Evolutionary conservation across 805 yeast genomes (phyloP), one percentile per base, ranked within the genome.

Genomic region (Cyberlindnera meyerae): DNA sequence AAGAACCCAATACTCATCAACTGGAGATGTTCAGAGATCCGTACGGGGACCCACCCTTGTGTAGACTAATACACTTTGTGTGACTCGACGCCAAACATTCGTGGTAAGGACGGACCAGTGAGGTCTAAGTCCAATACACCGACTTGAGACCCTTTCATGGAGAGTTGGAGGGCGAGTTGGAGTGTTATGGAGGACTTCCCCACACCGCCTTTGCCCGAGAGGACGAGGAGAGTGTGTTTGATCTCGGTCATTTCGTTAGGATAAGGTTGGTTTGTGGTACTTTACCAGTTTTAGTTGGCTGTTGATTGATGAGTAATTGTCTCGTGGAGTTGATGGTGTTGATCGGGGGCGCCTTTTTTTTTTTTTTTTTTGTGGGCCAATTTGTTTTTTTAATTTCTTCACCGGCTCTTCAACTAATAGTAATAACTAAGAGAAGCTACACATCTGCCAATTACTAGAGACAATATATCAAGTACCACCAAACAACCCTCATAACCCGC

Each of bases 181-280:
- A 96, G 85, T 3, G 98, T 89, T 2, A 93, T 88, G 0, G 97
- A 87, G 11, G 96, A 87, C 57, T 93, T 93, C 2, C 98, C 98
- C 1, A 93, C 98, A 17, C 98, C 97, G 20, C 97, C 97, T 59
- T 88, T 88, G 1, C 97, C 99, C 0, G 96, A 87, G 3, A 93
- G 73, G 9, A 93, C 79, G 24, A 93, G 68, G 4, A 88, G 57
- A 5, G 93, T 77, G 56, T 90, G 95, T 49, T 79, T 78, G 22
- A 90, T 40, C 15, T 24, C 32, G 8, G 35, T 26, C 29, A 25
- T 33, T 12, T n/a, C n/a, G n/a, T n/a, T n/a, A n/a, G n/a, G n/a
- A n/a, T n/a, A n/a, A n/a, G n/a, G n/a, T n/a, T n/a, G n/a, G n/a
- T n/a, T n/a, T n/a, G n/a, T n/a, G n/a, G n/a, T n/a, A n/a, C n/a